Base-by-base conservation (phyloP, 1,139 yeast genomes). In the Scheffersomyces illinoinensis region DNA sequence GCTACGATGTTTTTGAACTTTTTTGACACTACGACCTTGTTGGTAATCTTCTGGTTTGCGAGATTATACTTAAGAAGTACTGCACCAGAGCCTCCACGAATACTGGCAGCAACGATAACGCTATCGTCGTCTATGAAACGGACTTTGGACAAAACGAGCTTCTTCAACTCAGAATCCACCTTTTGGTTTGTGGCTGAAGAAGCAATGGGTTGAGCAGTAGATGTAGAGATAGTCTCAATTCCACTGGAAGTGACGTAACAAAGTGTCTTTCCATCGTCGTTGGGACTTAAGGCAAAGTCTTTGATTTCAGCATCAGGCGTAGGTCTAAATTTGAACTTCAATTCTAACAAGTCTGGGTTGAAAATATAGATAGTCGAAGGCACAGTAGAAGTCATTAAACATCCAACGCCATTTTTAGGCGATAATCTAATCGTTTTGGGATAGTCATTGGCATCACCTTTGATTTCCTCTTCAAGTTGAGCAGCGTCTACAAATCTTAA, bases 1-100 rank as follows among this genome's bases (percentile, higher is more conserved):
- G 96, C 88, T 0, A 96, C 91, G 33, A 90, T 80, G 53, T 90
- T 89, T 62, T 83, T 86, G 64, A 86, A 76, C 58, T 84, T 87
- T 53, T 77, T 83, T 5, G 88, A 81, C 5, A 88, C 72, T 5
- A 80, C 68, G 26, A 76, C 75, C 20, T 79, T 73, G 61, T 76
- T 81, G 17, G 80, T 66, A 19, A 87, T 74, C 48, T 78, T 76
- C 21, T 83, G 78, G 24, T 75, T 71, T 5, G 76, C 68, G 58
- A 83, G 71, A 52, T 83, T 80, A 66, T 79, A 85, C 61, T 78
- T 79, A 49, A 73, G 70, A 66, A 74, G 63, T 63, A 64, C 83
- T 1, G 78, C 88, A 14, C 76, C 77, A 47, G 66, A 66, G 52
- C 70, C 66, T 3, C 79, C 81, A 53, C 79, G 80, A 47, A 81